Conservation (phyloP, 805 yeast genomes). For the Debaryomyces hansenii region DNA sequence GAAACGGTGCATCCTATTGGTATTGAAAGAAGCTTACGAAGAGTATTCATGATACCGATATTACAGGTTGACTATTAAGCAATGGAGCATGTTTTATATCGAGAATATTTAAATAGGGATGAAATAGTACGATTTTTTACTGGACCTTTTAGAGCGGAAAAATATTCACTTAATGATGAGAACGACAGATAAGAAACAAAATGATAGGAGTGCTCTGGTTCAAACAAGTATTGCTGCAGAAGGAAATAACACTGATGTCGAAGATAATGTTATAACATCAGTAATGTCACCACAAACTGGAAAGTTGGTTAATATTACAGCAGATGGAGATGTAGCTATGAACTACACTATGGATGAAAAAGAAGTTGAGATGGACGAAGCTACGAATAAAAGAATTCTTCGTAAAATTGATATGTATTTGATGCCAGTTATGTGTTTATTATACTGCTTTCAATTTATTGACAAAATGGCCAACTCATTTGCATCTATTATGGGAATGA, state of each 20-base stretch:
- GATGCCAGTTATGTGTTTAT: slow-evolving; percentile 24
- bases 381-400: slow-evolving; percentile 13
- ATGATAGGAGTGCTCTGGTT: too few species aligned
- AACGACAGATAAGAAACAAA: too few species aligned
- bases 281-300: slow-evolving; percentile 19
- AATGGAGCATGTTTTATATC: too few species aligned
- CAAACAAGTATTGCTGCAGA: too few species aligned
- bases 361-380: slow-evolving; percentile 15
- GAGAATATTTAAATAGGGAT: too few species aligned
- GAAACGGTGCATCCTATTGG: too few species aligned
- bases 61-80: too few species aligned
- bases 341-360: slow-evolving; percentile 22
- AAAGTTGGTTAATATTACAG: slow-evolving; percentile 23
- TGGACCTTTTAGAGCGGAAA: too few species aligned
- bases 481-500: slow-evolving; percentile 38
- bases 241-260: slow-evolving; percentile 8
- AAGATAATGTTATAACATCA: slow-evolving; percentile 21
- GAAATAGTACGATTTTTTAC: too few species aligned
- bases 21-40: too few species aligned
- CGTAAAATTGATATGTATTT: slow-evolving; percentile 23
- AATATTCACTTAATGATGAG: too few species aligned
- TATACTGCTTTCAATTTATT: slow-evolving; percentile 31
- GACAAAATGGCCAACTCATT: slow-evolving; percentile 40
- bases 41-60: too few species aligned
- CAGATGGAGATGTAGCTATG: slow-evolving; percentile 43